phyloP scores from a whole-genome alignment of 164 flowering plant genomes.

The Aristolochia contorta region DNA sequence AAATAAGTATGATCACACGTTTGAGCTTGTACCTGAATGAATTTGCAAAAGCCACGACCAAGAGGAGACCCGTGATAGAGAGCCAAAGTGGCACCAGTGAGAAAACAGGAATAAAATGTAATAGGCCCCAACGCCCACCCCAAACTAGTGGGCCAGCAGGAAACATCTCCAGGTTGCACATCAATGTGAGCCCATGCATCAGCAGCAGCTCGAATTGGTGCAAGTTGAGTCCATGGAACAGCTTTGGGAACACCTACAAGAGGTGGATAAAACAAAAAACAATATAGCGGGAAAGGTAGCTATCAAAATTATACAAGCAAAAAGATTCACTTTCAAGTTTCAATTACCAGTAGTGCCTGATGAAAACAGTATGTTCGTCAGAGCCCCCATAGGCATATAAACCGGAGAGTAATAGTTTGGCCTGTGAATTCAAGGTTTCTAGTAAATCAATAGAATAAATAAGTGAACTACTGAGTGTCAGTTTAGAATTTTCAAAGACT shows the following conservation, averaged over 20 bases:
- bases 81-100: conserved; percentile 71
- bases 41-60: conserved; percentile 77
- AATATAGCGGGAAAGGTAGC: too few species aligned
- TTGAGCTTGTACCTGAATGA: conserved; percentile 53
- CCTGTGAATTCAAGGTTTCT: conserved; percentile 22
- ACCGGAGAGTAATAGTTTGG: conserved; percentile 47
- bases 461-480: too few species aligned
- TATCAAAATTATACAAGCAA: background rate
- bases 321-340: background rate
- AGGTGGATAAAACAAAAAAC: too few species aligned
- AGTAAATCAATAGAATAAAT: too few species aligned
- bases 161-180: conserved; percentile 49
- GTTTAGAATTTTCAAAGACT: too few species aligned
- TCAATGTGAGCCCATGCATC: conserved; percentile 68
- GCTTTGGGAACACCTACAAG: conserved; percentile 88
- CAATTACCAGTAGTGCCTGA: conserved; percentile 89
- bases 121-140: conserved; percentile 96
- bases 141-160: conserved; percentile 90
- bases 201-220: conserved; percentile 62
- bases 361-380: conserved; percentile 79
- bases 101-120: conserved; percentile 54
- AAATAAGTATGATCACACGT: too few species aligned
- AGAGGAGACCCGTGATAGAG: conserved; percentile 97
- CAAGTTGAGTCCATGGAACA: conserved; percentile 81
- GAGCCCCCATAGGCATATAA: conserved; percentile 47